Base-by-base conservation (phyloP, 225 moss, liverwort and hornwort species). In the Physcomitrium patens region DNA sequence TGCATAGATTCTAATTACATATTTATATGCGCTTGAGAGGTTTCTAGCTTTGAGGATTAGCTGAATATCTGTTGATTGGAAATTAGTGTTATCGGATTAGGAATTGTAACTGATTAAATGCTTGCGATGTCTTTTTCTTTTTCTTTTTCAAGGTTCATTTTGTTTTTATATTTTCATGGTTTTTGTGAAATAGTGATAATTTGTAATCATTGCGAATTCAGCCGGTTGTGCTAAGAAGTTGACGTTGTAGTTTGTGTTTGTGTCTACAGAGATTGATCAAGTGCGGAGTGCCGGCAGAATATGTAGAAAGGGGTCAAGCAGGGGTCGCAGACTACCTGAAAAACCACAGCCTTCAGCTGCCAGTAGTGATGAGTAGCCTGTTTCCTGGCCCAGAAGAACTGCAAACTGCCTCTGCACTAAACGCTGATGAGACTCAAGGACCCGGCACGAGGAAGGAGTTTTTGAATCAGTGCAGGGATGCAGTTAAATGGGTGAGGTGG, bases 371-470 rank as follows among this genome's bases (percentile, higher is more conserved):
- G 46, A 71, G 71, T 31, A 86, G 85, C 66, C 76, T 96, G 43
- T 96, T 96, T 57, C 96, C 96, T 76, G 91, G 86, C 58, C 79
- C 82, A 31, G 92, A 91, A 46, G 93, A 92, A 57, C 64, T 91
- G 48, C 90, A 89, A 84, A 81, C 76, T 79, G 73, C 51, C 71
- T 73, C 83, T 73, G 73, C 49, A 60, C 66, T 78, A 71, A 82
- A 73, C 78, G 22, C 72, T n/a, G 92, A 94, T 72, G 96, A 96
- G 61, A 59, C 51, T 23, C 87, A 84, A 78, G 83, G 74, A 65
- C 23, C 72, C 53, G 84, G 72, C 59, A 69, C 68, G 57, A 61
- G 70, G 55, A 80, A 86, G 66, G 88, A 92, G 68, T 91, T 91
- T 68, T 79, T 83, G 48, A 84, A 75, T 67, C 89, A 89, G 64